Conservation (phyloP, 148 eudicot species). For the Gaultheria prostrata region DNA sequence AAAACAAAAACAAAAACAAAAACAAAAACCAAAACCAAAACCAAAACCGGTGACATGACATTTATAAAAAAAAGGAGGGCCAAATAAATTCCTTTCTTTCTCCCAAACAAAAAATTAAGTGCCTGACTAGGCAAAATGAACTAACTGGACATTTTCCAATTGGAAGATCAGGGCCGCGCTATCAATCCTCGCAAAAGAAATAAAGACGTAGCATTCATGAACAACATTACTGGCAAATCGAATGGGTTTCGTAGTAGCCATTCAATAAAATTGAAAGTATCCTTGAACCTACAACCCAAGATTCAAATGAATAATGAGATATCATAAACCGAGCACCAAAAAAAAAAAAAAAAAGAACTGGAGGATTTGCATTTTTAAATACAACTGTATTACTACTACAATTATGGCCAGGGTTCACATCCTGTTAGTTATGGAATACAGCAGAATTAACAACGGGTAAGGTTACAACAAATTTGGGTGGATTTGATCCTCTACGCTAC, state of each 20-base stretch:
- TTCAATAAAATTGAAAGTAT: too few relatives aligned
- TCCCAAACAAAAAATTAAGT: background rate
- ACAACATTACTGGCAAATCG: background rate
- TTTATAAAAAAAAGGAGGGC: background rate
- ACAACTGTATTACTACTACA: background rate
- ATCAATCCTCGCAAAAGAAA: background rate
- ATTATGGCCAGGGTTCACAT: background rate
- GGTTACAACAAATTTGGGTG: background rate
- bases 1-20: too few relatives aligned
- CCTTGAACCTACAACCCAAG: too few relatives aligned
- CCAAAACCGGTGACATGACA: too few relatives aligned
- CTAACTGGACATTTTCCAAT: background rate
- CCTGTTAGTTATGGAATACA: background rate
- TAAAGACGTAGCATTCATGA: background rate
- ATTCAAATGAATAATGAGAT: background rate
- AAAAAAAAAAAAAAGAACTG: background rate
- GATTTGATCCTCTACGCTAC: background rate
- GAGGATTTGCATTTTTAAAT: background rate
- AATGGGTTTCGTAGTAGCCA: too few relatives aligned
- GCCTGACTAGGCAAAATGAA: background rate
- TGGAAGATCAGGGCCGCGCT: background rate
- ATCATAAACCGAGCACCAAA: background rate
- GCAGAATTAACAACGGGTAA: background rate
- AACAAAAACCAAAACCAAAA: background rate
- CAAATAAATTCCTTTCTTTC: background rate